phyloP scores from a whole-genome alignment of 129 eudicot species.

The Flaveria sonorensis region DNA sequence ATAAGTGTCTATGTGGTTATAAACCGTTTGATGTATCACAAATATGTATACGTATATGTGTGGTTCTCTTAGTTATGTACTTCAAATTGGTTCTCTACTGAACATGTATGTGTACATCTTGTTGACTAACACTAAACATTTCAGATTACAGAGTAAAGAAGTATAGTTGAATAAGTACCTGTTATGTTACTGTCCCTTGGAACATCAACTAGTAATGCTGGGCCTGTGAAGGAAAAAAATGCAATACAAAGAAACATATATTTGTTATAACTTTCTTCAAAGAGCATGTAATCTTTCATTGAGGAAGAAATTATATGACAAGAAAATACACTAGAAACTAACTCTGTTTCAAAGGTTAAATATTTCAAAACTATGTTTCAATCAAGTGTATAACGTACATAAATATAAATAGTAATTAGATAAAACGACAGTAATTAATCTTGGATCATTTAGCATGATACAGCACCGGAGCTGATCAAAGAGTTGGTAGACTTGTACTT shows the following conservation, averaged over 20 bases:
- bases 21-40: no score
- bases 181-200: slow-evolving; percentile 66
- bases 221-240: slow-evolving; percentile 47
- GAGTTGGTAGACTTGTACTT: no score
- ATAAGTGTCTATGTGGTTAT: no score
- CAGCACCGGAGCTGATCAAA: no score
- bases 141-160: not conserved
- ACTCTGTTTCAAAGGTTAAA: not conserved
- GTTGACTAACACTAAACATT: not conserved
- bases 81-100: no score
- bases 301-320: not conserved
- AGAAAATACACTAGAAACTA: not conserved
- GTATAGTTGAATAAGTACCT: slow-evolving; percentile 36
- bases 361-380: not conserved
- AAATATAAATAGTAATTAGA: not conserved
- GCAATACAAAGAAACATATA: not conserved
- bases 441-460: not conserved
- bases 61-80: no score
- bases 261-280: not conserved
- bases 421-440: not conserved
- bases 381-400: not conserved
- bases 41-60: no score
- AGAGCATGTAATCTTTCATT: not conserved
- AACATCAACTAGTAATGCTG: slow-evolving; percentile 59
- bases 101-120: not conserved